Percentiles rank a stretch among this genome's conserved stretches.
phyloP scores from a whole-genome alignment of 495 filamentous ascomycete species.

The Ramalina peruviana region DNA sequence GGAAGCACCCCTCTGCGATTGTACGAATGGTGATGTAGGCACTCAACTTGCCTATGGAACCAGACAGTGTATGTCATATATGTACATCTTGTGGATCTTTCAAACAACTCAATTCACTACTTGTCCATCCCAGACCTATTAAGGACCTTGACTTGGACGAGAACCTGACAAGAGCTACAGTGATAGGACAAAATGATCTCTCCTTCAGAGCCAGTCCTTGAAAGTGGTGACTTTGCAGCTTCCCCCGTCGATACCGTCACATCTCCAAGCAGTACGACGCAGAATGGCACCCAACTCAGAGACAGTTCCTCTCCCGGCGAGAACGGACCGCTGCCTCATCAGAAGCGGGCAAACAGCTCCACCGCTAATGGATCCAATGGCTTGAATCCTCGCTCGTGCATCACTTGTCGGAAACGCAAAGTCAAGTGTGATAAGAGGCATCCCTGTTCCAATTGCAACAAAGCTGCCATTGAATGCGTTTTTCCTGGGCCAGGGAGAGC shows the following conservation, averaged over 20 bases:
- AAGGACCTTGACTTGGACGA: too few species aligned
- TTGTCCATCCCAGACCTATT: too few species aligned
- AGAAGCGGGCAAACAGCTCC: neutral
- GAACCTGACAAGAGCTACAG: too few species aligned
- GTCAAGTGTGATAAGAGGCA: slow-evolving; percentile 75
- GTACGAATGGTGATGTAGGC: neutral
- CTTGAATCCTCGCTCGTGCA: slow-evolving; percentile 57
- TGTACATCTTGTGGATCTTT: too few species aligned
- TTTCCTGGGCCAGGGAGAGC: slow-evolving; percentile 76
- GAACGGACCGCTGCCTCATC: neutral
- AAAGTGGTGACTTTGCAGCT: slow-evolving; percentile 1
- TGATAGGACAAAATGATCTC: too few species aligned
- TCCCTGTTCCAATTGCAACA: slow-evolving; percentile 75
- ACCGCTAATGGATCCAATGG: neutral
- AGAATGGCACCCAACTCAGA: neutral
- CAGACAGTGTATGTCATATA: too few species aligned
- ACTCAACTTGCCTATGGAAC: too few species aligned
- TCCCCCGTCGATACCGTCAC: slow-evolving; percentile 5
- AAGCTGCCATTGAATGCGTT: slow-evolving; percentile 64
- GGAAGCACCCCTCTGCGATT: neutral
- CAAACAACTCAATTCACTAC: too few species aligned
- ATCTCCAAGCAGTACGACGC: neutral
- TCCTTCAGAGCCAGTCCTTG: too few species aligned
- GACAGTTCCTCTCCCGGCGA: slow-evolving; percentile 7
- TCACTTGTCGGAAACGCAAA: slow-evolving; percentile 72